These are phyloP conservation scores for Stachybotrys elegans DNA, from an alignment of 2,329 filamentous ascomycete species.

Conservation along the genomic window DNA sequence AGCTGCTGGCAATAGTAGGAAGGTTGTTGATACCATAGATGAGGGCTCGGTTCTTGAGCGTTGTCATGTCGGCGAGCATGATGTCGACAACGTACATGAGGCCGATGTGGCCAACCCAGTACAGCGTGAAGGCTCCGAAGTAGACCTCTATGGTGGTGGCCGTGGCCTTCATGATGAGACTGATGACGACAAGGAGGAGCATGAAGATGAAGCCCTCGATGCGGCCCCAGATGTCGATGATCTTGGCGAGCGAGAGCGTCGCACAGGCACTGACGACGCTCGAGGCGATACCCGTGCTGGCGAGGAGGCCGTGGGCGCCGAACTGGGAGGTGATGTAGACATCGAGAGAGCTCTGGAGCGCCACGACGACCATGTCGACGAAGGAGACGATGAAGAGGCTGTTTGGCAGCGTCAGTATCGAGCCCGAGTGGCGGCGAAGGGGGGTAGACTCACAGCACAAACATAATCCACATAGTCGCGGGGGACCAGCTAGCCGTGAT, in stretches of 20 bases:
- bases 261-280: constrained; percentile 32
- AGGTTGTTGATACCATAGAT: constrained; percentile 37
- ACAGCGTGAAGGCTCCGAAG: constrained; percentile 58
- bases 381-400: constrained; percentile 36
- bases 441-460: constrained; percentile 26
- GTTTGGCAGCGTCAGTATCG: background rate
- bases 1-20: constrained; percentile 38
- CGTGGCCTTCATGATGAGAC: constrained; percentile 59
- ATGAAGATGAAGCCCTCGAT: constrained; percentile 39
- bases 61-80: constrained; percentile 38
- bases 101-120: constrained; percentile 51
- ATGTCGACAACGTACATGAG: constrained; percentile 27
- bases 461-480: constrained; percentile 28
- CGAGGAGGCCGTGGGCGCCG: constrained; percentile 57
- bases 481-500: constrained; percentile 31
- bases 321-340: constrained; percentile 65
- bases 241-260: constrained; percentile 38
- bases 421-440: background rate
- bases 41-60: constrained; percentile 36
- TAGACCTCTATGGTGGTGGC: constrained; percentile 54
- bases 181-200: constrained; percentile 39
- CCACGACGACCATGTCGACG: constrained; percentile 30
- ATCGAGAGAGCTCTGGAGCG: constrained; percentile 42
- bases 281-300: constrained; percentile 59
- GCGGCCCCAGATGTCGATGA: constrained; percentile 44